A percentile compares a stretch with the other conserved stretches of the same genome.
Conservation (phyloP, 2,329 filamentous ascomycete genomes). For the Penicillium griseofulvum region DNA sequence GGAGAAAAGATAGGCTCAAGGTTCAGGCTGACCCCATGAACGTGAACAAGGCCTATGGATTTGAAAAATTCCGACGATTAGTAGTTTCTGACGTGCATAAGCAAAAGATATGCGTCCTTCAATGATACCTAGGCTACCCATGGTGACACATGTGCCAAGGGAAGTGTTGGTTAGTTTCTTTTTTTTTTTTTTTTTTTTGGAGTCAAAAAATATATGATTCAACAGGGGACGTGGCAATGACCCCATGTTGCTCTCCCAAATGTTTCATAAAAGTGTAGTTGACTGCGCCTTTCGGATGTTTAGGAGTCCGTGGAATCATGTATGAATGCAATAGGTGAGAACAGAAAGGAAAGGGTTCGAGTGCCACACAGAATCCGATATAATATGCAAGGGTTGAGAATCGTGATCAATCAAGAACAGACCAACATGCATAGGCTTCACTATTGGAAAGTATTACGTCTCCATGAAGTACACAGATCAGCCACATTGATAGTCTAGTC, state of each 20-base stretch:
- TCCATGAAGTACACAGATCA: background rate
- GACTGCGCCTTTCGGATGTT: background rate
- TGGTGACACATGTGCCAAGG: background rate
- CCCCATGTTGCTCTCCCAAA: background rate
- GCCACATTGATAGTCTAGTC: constrained; percentile 4
- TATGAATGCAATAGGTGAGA: background rate
- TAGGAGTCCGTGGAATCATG: background rate
- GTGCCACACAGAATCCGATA: background rate
- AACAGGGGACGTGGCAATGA: background rate
- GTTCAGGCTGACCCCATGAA: too few relatives aligned
- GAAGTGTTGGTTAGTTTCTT: background rate
- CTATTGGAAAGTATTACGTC: background rate
- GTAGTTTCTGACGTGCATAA: background rate
- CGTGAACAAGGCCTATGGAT: too few relatives aligned
- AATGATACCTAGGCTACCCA: background rate
- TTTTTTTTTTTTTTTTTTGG: background rate
- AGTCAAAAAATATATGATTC: background rate
- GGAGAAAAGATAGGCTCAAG: too few relatives aligned
- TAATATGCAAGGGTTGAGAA: background rate
- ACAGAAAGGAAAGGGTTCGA: background rate
- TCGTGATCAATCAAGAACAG: background rate
- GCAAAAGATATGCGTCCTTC: background rate
- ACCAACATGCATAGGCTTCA: background rate
- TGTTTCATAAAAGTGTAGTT: too few relatives aligned
- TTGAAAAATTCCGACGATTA: background rate